A percentile compares a stretch with the other conserved stretches of the same genome.
These are phyloP conservation scores for Aureobasidium uvarum DNA, from an alignment of 2,329 filamentous ascomycete genomes.

Conservation along the genomic window DNA sequence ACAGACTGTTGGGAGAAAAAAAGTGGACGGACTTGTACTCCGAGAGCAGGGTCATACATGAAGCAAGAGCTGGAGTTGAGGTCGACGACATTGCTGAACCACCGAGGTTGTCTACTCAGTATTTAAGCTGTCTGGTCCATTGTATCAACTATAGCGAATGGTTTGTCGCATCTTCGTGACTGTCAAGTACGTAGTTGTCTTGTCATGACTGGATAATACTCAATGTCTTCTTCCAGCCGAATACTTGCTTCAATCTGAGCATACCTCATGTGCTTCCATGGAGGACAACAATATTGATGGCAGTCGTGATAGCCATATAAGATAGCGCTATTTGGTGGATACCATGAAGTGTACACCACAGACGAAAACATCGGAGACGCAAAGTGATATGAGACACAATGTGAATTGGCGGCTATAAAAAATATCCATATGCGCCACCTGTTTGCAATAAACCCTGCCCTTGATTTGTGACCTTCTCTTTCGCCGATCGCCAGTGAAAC, in stretches of 20 bases:
- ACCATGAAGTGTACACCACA: too few species aligned
- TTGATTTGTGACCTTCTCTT: neutral
- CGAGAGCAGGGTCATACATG: neutral
- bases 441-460: slow-evolving; percentile 10
- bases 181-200: neutral
- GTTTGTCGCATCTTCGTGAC: neutral
- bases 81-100: neutral
- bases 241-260: too few species aligned
- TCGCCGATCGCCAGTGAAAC: neutral
- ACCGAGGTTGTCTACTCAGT: accelerated
- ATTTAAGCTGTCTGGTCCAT: too few species aligned
- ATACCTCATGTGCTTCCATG: too few species aligned
- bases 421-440: slow-evolving; percentile 15
- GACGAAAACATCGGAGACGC: neutral
- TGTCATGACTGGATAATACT: too few species aligned
- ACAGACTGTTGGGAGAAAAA: too few species aligned
- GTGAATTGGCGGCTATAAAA: slow-evolving; percentile 9
- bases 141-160: neutral
- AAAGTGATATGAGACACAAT: neutral
- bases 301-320: too few species aligned
- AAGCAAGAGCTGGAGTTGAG: neutral
- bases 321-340: too few species aligned
- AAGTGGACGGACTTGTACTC: neutral
- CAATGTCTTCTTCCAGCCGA: too few species aligned
- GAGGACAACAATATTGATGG: too few species aligned